Evolutionary conservation across 441 rosid genomes (phyloP).

Genomic region (Aleurites moluccanus): DNA sequence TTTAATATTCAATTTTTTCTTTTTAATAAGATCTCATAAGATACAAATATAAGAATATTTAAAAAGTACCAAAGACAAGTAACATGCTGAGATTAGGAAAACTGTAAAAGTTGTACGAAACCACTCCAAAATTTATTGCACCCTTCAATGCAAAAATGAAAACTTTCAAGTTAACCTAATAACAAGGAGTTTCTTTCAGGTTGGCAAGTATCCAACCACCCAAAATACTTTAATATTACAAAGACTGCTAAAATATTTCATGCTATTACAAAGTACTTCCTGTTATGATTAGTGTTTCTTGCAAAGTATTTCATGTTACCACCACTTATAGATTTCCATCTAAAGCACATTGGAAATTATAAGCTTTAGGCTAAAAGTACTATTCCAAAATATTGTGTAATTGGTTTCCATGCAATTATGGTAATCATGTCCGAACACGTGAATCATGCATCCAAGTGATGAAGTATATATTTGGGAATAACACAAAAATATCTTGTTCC

Average conservation of each 20-base stretch:
- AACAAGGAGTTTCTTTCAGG: not conserved
- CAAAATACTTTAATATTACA: conserved; percentile 7
- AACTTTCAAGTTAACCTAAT: not conserved
- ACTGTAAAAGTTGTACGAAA: not conserved
- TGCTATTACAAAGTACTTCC: not conserved
- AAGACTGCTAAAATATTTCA: not conserved
- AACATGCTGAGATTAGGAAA: not conserved
- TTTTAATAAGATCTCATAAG: too few relatives aligned
- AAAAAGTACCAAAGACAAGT: not conserved
- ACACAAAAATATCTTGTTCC: conserved; percentile 1
- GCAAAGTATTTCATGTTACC: not conserved
- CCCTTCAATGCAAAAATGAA: not conserved
- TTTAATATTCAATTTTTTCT: too few relatives aligned
- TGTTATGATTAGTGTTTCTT: not conserved
- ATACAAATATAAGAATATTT: too few relatives aligned
- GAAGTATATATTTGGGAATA: not conserved
- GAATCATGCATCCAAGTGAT: not conserved
- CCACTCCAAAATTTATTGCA: not conserved
- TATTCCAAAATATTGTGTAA: conserved; percentile 2
- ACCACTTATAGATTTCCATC: not conserved
- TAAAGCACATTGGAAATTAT: not conserved
- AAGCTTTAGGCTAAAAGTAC: not conserved
- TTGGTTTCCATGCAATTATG: not conserved
- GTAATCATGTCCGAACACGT: not conserved
- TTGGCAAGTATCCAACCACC: not conserved